Evolutionary conservation across 352 stramenopile genomes (phyloP).

Genomic region (Blastocystis sp.): DNA sequence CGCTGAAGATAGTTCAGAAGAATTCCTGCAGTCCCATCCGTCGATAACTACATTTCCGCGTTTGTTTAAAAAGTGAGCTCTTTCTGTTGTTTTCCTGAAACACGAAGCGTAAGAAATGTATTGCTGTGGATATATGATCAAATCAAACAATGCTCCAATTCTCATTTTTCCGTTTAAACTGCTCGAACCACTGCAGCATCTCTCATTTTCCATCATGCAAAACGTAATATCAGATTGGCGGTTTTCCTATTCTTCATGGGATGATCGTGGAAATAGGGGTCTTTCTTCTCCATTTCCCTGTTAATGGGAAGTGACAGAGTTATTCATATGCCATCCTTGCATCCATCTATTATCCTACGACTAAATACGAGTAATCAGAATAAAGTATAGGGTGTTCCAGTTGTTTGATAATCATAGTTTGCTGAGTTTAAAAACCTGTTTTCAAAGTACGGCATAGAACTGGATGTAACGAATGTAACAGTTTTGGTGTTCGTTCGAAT

Average conservation of each 20-base stretch:
- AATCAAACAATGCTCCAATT: too few relatives aligned
- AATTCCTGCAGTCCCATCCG: background rate
- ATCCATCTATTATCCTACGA: background rate
- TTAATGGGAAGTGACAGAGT: background rate
- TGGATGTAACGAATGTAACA: conserved; percentile 18
- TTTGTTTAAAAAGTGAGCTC: background rate
- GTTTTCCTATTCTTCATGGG: background rate
- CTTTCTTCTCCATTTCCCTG: background rate
- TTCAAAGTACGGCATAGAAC: conserved; percentile 7
- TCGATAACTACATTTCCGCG: background rate
- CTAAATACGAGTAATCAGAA: conserved; percentile 54
- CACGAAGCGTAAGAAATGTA: background rate
- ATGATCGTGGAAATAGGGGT: background rate
- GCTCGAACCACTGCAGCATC: too few relatives aligned
- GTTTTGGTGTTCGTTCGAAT: background rate
- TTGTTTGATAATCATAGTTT: background rate
- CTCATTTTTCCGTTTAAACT: too few relatives aligned
- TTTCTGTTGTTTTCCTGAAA: background rate
- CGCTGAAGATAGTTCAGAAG: background rate
- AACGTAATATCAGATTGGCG: too few relatives aligned
- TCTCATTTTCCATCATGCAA: too few relatives aligned
- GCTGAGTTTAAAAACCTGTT: conserved; percentile 17
- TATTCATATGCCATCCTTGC: background rate
- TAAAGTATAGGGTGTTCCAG: background rate
- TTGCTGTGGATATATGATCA: too few relatives aligned